Evolutionary conservation across 208 protist genomes (phyloP), one percentile per base, ranked within the genome.

Genomic region (Wallacemonas sp.): DNA sequence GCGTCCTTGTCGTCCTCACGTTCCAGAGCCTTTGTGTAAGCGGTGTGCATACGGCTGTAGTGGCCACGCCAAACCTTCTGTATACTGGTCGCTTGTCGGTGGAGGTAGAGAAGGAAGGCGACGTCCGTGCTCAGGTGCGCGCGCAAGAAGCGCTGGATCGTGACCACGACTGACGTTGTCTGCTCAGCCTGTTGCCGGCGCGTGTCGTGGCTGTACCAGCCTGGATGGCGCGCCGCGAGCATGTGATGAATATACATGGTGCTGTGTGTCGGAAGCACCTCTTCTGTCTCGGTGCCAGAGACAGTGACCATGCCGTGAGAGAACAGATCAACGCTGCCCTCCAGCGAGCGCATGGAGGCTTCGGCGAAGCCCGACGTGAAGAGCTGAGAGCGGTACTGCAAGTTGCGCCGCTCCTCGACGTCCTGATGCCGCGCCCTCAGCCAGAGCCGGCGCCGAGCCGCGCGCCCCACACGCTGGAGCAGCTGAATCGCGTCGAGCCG

Each of bases 381-480:
- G 17, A 78, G 42, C 39, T 76, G 61, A 1, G 66, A 53, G 50
- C 71, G 72, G 32, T 73, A 66, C 12, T 71, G 63, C 44, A 52
- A 19, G 42, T 44, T 42, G 22, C 60, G 59, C 32, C 39, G 44
- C 1, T 66, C 61, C 19, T 57, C 34, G 22, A 63, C 58, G 46
- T 54, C 54, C 19, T 75, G 15, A 2, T 38, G 38, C 15, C 52
- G 46, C 29, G 74, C 60, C 13, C 58, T 33, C 27, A 87, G 44
- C 67, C 80, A 81, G 17, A 60, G 57, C 5, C 66, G 72, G 42
- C 79, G 71, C 24, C 68, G 66, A 27, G 48, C 80, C 22, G 75
- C 86, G 8, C 86, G 77, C 10, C 66, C 67, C 24, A 78, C 68
- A 21, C 82, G 79, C 66, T 92, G 86, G 10, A 92, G 60, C 30